These are phyloP conservation scores for Eucalyptus regnans DNA, from an alignment of 345 rosid genomes.

Conservation along the genomic window DNA sequence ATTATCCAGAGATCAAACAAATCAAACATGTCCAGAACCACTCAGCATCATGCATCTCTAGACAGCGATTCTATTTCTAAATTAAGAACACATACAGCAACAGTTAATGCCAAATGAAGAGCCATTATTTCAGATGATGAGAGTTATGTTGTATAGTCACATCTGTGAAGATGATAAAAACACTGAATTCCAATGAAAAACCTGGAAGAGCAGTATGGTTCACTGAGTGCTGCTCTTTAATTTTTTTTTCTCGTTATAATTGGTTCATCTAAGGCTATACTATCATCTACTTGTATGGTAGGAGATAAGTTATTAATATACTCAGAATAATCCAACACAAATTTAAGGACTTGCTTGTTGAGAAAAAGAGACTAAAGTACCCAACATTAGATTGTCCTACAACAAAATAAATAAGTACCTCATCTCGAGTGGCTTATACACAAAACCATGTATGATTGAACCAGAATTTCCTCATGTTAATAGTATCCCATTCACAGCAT, in stretches of 20 bases:
- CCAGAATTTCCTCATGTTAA: neutral
- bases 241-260: neutral
- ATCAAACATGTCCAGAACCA: neutral
- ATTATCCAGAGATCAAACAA: neutral
- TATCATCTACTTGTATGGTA: neutral
- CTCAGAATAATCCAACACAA: neutral
- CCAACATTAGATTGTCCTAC: neutral
- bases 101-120: neutral
- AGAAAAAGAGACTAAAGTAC: neutral
- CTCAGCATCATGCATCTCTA: neutral
- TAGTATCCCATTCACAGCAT: neutral
- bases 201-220: neutral
- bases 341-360: neutral
- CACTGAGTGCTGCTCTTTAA: neutral
- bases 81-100: neutral
- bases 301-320: neutral
- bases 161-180: neutral
- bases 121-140: neutral
- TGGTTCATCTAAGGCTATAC: neutral
- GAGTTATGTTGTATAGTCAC: neutral
- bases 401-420: neutral
- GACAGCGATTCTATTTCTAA: neutral
- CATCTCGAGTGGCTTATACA: neutral
- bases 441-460: neutral
- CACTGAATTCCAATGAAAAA: neutral